Evolutionary conservation across 768 basidiomycete species (phyloP).

Genomic region (Mycena olivaceomarginata): DNA sequence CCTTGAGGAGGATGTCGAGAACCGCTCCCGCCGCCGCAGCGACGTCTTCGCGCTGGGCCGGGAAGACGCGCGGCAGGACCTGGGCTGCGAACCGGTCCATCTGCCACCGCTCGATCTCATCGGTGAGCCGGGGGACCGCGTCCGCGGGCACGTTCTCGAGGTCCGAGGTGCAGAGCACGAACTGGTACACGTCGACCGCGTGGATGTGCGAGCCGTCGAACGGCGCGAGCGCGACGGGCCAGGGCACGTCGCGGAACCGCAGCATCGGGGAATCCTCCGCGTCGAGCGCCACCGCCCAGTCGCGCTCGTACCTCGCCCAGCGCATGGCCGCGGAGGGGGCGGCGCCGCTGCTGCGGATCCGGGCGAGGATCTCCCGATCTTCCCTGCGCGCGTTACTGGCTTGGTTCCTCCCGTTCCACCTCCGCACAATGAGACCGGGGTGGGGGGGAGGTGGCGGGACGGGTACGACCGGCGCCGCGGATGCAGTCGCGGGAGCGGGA

Average conservation of each 20-base stretch:
- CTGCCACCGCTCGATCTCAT: constrained; percentile 28
- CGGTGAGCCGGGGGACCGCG: neutral
- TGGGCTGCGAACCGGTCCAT: neutral
- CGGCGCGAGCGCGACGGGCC: constrained; percentile 12
- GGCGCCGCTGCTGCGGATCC: neutral
- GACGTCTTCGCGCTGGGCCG: neutral
- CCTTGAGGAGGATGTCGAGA: constrained; percentile 24
- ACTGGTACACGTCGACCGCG: constrained; percentile 20
- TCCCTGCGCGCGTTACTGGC: neutral
- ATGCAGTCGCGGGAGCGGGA: neutral
- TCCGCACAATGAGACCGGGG: constrained; percentile 5
- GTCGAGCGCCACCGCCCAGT: constrained; percentile 9
- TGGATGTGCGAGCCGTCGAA: constrained; percentile 19
- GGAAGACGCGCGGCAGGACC: constrained; percentile 22
- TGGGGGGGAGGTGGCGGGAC: neutral
- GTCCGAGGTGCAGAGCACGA: constrained; percentile 1
- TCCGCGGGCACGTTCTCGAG: neutral
- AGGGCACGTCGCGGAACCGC: constrained; percentile 25
- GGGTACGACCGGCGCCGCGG: neutral
- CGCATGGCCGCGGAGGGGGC: neutral
- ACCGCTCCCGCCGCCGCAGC: constrained; percentile 15
- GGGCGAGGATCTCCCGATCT: constrained; percentile 1
- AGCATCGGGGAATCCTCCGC: constrained; percentile 4
- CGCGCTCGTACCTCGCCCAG: constrained; percentile 13
- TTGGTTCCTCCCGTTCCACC: neutral